phyloP scores from a whole-genome alignment of 2,329 filamentous ascomycete species.

The Neonectria neomacrospora region DNA sequence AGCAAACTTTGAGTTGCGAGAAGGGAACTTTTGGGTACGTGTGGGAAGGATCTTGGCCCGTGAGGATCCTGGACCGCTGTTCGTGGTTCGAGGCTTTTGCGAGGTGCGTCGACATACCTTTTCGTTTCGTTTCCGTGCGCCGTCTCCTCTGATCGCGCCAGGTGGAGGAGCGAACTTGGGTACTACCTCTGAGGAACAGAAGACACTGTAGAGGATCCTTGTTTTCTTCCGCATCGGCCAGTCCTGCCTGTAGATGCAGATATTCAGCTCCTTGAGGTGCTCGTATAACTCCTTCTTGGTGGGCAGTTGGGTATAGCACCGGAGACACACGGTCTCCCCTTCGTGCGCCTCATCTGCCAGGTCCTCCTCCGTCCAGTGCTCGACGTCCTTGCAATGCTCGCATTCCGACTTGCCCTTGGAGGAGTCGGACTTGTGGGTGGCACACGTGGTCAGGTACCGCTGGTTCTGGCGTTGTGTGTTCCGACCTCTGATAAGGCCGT shows the following conservation, averaged over 20 bases:
- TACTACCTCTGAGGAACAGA: conserved; percentile 6
- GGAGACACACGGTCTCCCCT: conserved; percentile 33
- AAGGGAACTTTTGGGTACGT: neutral
- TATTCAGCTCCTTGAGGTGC: conserved; percentile 28
- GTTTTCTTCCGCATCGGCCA: conserved; percentile 23
- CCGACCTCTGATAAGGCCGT: conserved; percentile 36
- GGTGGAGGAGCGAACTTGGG: conserved; percentile 12
- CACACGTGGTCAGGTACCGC: conserved; percentile 33
- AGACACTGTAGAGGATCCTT: conserved; percentile 26
- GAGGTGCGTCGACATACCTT: neutral
- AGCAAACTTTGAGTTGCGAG: neutral
- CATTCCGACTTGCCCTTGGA: conserved; percentile 35
- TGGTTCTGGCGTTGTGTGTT: conserved; percentile 31
- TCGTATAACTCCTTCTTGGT: conserved; percentile 30
- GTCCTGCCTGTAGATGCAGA: conserved; percentile 23
- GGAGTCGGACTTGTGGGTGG: conserved; percentile 4
- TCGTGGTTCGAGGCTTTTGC: neutral
- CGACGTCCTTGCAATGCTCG: conserved; percentile 25
- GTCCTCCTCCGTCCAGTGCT: conserved; percentile 29
- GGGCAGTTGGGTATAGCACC: conserved; percentile 32
- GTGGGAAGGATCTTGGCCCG: neutral
- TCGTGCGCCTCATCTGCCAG: conserved; percentile 23
- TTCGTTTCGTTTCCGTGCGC: conserved; percentile 13
- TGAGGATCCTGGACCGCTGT: neutral
- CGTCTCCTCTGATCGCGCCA: conserved; percentile 3